Conservation (phyloP, 208 protist genomes). For the Leishmania aethiopica region DNA sequence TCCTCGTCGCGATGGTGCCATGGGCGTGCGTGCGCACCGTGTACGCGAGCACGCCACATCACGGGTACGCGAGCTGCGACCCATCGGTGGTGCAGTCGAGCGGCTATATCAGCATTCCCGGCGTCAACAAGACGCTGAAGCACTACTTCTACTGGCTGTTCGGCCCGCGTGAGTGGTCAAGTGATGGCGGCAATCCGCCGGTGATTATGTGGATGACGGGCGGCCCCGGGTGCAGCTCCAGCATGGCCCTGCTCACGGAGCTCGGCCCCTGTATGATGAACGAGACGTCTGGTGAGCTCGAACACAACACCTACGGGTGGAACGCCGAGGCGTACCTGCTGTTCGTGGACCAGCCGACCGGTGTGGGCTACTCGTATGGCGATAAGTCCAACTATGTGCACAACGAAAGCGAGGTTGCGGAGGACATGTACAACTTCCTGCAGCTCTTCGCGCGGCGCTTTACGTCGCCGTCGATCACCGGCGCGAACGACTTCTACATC, state of each 20-base stretch:
- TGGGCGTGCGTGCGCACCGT: not conserved
- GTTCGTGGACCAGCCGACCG: conserved; percentile 91
- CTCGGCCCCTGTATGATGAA: conserved; percentile 86
- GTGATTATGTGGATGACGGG: conserved; percentile 92
- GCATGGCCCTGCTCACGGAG: conserved; percentile 67
- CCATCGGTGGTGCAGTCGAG: conserved; percentile 56
- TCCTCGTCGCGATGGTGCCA: not conserved
- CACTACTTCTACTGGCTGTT: conserved; percentile 94
- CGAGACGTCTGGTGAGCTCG: conserved; percentile 34
- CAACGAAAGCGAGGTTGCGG: conserved; percentile 71
- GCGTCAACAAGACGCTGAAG: conserved; percentile 38
- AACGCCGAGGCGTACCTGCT: conserved; percentile 85
- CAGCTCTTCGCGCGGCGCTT: conserved; percentile 62
- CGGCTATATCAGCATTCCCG: conserved; percentile 79
- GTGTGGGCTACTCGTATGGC: conserved; percentile 87
- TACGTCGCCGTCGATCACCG: conserved; percentile 45
- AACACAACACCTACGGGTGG: conserved; percentile 83
- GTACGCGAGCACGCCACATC: not conserved
- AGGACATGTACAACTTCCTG: conserved; percentile 91
- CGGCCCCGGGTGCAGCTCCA: conserved; percentile 88
- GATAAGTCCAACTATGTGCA: conserved; percentile 52
- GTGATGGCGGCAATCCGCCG: conserved; percentile 43
- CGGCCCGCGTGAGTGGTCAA: conserved; percentile 45
- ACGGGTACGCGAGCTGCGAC: conserved; percentile 10
- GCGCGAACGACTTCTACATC: conserved; percentile 79